Percentiles rank a stretch among this genome's conserved stretches.
phyloP scores from a whole-genome alignment of 257 asterid species.

The Scutellaria minor region DNA sequence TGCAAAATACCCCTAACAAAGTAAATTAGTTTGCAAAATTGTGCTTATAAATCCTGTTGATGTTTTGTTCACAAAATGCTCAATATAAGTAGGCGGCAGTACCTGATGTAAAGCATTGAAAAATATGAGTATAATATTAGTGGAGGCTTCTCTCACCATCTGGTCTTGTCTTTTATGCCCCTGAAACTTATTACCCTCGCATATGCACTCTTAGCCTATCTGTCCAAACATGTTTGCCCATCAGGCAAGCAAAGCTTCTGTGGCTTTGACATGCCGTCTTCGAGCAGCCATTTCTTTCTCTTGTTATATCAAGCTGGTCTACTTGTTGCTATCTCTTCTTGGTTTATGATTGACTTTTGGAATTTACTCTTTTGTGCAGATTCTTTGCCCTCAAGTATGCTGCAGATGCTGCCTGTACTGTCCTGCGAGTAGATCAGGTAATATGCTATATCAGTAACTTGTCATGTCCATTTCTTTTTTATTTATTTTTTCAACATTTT shows the following conservation, averaged over 20 bases:
- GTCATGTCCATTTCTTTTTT: neutral
- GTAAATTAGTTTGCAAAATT: neutral
- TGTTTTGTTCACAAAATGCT: slow-evolving; percentile 5
- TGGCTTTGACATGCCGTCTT: neutral
- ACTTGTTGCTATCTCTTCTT: neutral
- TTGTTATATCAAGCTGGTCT: neutral
- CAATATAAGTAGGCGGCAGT: neutral
- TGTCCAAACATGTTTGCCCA: neutral
- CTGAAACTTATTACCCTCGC: no score
- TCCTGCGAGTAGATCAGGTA: slow-evolving; percentile 99
- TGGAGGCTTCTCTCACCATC: neutral
- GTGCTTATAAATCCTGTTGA: slow-evolving; percentile 8
- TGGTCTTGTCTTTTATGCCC: neutral
- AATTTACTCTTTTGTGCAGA: slow-evolving; percentile 47
- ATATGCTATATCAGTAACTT: slow-evolving; percentile 6
- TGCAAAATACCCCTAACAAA: neutral
- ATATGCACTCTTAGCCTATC: neutral
- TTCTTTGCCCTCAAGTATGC: slow-evolving; percentile 90
- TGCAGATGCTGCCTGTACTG: slow-evolving; percentile 94
- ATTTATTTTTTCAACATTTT: neutral
- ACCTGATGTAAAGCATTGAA: neutral
- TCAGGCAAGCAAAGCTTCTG: neutral
- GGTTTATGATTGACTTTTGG: slow-evolving; percentile 29
- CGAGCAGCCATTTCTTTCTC: neutral
- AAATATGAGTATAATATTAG: neutral